A percentile compares a stretch with the other conserved stretches of the same genome.
Conservation (phyloP, 139 green algal genomes). For the Chlamydomonas schloesseri region DNA sequence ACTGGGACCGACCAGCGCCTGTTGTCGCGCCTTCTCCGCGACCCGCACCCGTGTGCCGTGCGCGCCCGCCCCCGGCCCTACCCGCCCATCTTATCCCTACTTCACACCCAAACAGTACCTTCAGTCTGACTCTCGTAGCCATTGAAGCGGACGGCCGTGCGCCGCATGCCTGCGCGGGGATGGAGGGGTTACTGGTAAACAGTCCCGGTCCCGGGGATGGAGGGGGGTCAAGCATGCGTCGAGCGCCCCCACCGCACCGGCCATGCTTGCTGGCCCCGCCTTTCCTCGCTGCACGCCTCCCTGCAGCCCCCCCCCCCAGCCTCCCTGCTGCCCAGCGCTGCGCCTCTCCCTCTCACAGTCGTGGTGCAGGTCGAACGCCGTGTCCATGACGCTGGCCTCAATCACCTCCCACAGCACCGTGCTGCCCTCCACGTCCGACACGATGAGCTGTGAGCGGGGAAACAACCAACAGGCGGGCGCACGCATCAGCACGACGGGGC, state of each 20-base stretch:
- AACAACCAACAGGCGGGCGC: not conserved
- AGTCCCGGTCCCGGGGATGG: too few relatives aligned
- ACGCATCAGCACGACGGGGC: not conserved
- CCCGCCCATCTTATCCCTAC: too few relatives aligned
- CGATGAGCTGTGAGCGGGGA: conserved; percentile 20
- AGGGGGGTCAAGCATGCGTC: too few relatives aligned
- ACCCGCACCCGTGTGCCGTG: too few relatives aligned
- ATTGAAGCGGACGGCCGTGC: not conserved
- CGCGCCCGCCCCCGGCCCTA: not conserved
- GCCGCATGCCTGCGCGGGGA: conserved; percentile 26
- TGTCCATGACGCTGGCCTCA: conserved; percentile 20
- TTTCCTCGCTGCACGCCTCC: too few relatives aligned
- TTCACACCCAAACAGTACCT: not conserved
- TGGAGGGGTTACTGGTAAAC: too few relatives aligned
- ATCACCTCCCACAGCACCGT: conserved; percentile 45
- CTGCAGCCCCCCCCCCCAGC: too few relatives aligned
- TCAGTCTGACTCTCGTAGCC: conserved; percentile 43
- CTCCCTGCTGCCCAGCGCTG: too few relatives aligned
- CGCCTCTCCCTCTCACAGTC: not conserved
- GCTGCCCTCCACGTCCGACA: conserved; percentile 29
- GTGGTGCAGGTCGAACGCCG: conserved; percentile 49
- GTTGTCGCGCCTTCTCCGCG: too few relatives aligned
- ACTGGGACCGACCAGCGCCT: too few relatives aligned
- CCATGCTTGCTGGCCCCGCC: too few relatives aligned
- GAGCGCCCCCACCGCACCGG: too few relatives aligned